Percentiles rank a stretch among this genome's conserved stretches.
Evolutionary conservation across 1,284 basidiomycete genomes (phyloP).

Genomic region (Cystobasidium sp.): DNA sequence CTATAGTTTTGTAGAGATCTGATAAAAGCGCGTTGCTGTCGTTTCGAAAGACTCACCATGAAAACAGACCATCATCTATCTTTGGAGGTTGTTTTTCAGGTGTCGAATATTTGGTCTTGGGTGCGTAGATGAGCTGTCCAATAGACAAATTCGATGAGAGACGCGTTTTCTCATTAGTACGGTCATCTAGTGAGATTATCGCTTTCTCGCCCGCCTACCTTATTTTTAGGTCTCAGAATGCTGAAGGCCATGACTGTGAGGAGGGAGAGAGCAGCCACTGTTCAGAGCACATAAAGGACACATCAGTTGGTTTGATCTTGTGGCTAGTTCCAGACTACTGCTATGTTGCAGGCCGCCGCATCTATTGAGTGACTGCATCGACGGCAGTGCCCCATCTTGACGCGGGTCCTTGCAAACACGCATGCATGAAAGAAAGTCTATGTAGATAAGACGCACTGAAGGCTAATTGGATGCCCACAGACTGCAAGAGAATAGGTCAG

Average conservation of each 20-base stretch:
- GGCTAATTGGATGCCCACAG: conserved; percentile 78
- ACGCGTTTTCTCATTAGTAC: not conserved
- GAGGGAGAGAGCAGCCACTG: conserved; percentile 53
- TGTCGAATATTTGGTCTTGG: conserved; percentile 82
- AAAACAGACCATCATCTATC: conserved; percentile 78
- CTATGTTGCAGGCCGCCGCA: not conserved
- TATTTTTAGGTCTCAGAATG: conserved; percentile 76
- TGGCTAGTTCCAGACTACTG: not conserved
- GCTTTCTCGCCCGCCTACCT: conserved; percentile 56
- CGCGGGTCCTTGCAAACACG: conserved; percentile 7
- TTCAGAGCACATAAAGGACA: not conserved
- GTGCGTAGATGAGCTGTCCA: conserved; percentile 70
- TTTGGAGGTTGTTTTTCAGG: conserved; percentile 77
- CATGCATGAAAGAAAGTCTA: too few relatives aligned
- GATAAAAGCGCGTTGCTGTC: not conserved
- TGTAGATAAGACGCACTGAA: conserved; percentile 58
- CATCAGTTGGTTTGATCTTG: not conserved
- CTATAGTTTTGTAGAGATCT: not conserved
- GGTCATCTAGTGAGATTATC: not conserved
- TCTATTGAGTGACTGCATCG: conserved; percentile 62
- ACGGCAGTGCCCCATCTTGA: conserved; percentile 63
- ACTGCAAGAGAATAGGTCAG: conserved; percentile 62
- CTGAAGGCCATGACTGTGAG: conserved; percentile 73
- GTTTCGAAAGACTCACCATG: conserved; percentile 59
- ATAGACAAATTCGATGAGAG: too few relatives aligned